A percentile compares a stretch with the other conserved stretches of the same genome.
These are phyloP conservation scores for Capsicum rhomboideum DNA, from an alignment of 257 asterid species.

Conservation along the genomic window DNA sequence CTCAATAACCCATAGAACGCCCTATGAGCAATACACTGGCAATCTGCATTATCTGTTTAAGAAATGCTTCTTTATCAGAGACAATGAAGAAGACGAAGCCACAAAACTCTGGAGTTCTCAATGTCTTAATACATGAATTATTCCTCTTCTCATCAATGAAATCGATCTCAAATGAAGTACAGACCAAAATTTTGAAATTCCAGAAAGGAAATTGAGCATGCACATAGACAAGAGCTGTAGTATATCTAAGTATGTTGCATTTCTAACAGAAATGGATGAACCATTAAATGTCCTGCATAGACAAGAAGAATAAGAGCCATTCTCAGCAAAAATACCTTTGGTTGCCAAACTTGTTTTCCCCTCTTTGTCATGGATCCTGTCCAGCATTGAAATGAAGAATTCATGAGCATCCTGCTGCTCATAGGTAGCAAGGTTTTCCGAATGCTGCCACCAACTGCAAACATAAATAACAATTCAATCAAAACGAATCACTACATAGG, in stretches of 20 bases:
- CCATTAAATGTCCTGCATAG: not conserved
- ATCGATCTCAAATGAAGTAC: not conserved
- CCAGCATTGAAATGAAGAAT: slow-evolving; percentile 86
- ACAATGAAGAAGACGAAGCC: not conserved
- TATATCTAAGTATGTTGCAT: not conserved
- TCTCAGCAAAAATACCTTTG: slow-evolving; percentile 33
- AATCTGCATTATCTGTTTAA: slow-evolving; percentile 66
- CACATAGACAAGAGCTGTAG: not conserved
- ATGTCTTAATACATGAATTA: not conserved
- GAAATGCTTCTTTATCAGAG: not conserved
- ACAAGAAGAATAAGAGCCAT: not conserved
- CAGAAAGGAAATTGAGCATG: not conserved
- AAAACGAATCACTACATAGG: not conserved
- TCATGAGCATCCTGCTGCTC: slow-evolving; percentile 98
- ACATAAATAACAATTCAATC: not conserved
- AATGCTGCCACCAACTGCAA: slow-evolving; percentile 98
- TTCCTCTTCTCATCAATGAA: not conserved
- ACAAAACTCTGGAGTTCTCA: not conserved
- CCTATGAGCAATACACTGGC: slow-evolving; percentile 75
- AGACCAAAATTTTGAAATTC: not conserved
- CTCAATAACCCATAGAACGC: slow-evolving; percentile 74
- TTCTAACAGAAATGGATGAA: not conserved
- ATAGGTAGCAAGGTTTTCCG: slow-evolving; percentile 86
- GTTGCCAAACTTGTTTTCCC: slow-evolving; percentile 42
- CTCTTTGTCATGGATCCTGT: slow-evolving; percentile 85